Percentiles rank a stretch among this genome's conserved stretches.
Evolutionary conservation across 2,329 filamentous ascomycete species (phyloP).

Genomic region (Harringtonia aguacate): DNA sequence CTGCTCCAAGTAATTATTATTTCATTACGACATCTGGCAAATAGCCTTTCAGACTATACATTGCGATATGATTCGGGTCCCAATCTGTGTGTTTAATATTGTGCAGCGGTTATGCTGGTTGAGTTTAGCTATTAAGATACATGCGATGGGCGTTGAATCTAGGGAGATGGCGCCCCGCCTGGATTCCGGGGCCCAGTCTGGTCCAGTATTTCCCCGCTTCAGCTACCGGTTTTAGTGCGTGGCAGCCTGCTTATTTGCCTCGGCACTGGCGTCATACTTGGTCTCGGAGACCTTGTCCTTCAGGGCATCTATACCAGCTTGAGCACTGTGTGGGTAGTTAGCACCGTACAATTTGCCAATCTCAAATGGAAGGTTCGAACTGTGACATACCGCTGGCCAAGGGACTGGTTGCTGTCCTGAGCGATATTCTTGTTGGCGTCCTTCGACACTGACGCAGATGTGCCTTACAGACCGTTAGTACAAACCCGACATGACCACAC

Average conservation of each 20-base stretch:
- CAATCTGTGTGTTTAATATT: too few relatives aligned
- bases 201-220: too few relatives aligned
- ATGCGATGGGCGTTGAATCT: too few relatives aligned
- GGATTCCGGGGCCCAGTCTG: too few relatives aligned
- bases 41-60: too few relatives aligned
- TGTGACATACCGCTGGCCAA: conserved; percentile 30
- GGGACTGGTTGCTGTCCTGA: conserved; percentile 38
- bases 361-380: too few relatives aligned
- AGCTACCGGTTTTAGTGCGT: conserved; percentile 28
- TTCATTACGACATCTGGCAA: too few relatives aligned
- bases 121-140: too few relatives aligned
- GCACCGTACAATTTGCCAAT: background rate
- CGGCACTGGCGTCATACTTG: conserved; percentile 21
- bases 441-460: conserved; percentile 35
- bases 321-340: conserved; percentile 14
- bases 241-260: conserved; percentile 26
- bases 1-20: too few relatives aligned
- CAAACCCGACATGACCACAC: background rate
- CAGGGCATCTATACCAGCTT: conserved; percentile 20
- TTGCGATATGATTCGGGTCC: too few relatives aligned
- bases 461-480: conserved; percentile 15
- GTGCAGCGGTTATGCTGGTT: too few relatives aligned
- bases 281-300: conserved; percentile 23
- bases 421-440: conserved; percentile 50
- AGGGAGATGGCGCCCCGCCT: too few relatives aligned